These are phyloP conservation scores for Patellaria atrata DNA, from an alignment of 495 filamentous ascomycete species.

Conservation along the genomic window DNA sequence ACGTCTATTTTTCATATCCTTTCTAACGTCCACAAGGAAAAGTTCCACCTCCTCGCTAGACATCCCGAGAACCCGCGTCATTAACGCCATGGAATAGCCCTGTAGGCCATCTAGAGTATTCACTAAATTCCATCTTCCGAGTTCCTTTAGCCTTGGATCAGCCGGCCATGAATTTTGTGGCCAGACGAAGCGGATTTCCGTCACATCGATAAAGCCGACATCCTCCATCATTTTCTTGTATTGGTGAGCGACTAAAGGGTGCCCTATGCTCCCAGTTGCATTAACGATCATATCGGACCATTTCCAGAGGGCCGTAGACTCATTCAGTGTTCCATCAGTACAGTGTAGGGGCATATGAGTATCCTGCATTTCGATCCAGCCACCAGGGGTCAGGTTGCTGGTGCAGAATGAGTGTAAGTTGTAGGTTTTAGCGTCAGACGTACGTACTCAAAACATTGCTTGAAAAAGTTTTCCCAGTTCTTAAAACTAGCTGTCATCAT, in stretches of 20 bases:
- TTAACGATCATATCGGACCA: slow-evolving; percentile 9
- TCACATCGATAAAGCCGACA: slow-evolving; percentile 19
- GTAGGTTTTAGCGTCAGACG: no score
- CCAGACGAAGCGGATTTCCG: slow-evolving; percentile 15
- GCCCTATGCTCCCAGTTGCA: no score
- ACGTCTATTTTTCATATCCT: slow-evolving; percentile 3
- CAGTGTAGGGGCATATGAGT: slow-evolving; percentile 7
- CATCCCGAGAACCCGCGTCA: slow-evolving; percentile 13
- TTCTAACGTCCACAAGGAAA: slow-evolving; percentile 2
- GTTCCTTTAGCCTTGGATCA: slow-evolving; percentile 20
- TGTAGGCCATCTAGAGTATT: slow-evolving; percentile 13
- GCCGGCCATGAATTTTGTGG: slow-evolving; percentile 23
- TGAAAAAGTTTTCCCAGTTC: slow-evolving; percentile 11
- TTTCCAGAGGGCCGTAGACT: not conserved
- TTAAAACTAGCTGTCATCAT: slow-evolving; percentile 3
- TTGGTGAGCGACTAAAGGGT: slow-evolving; percentile 5
- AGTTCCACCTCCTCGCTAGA: slow-evolving; percentile 4
- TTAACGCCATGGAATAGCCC: slow-evolving; percentile 15
- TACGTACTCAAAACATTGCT: slow-evolving; percentile 6
- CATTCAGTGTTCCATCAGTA: slow-evolving; percentile 18
- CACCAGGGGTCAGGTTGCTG: slow-evolving; percentile 11
- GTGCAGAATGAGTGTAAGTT: no score
- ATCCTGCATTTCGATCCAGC: slow-evolving; percentile 17
- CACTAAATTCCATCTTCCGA: slow-evolving; percentile 14
- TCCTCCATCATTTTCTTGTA: slow-evolving; percentile 11